Percentiles rank a stretch among this genome's conserved stretches.
phyloP scores from a whole-genome alignment of 1,139 yeast species.

The Nakaseomyces kungkrabaensis region DNA sequence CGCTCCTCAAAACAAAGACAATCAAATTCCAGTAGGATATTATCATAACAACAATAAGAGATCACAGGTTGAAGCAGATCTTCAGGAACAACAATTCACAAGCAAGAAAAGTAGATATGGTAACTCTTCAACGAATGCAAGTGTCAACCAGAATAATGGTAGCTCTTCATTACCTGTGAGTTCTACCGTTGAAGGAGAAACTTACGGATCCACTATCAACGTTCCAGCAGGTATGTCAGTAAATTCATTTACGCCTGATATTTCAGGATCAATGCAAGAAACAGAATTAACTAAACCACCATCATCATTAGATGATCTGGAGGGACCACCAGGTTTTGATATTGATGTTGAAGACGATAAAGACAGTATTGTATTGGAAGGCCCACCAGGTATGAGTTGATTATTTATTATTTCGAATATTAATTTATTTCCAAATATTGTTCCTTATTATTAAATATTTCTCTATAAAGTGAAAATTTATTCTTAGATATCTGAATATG shows the following conservation, averaged over 20 bases:
- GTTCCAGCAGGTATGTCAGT: constrained; percentile 6
- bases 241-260: neutral
- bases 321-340: constrained; percentile 5
- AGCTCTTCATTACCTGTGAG: neutral
- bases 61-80: neutral
- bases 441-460: no score
- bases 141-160: neutral
- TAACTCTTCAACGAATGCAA: neutral
- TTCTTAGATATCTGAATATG: no score
- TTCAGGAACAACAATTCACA: neutral
- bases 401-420: neutral
- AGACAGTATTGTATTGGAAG: neutral
- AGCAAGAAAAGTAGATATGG: neutral
- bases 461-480: no score
- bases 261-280: neutral
- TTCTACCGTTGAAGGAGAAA: neutral
- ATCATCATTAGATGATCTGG: constrained; percentile 3
- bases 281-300: constrained; percentile 3
- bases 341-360: neutral
- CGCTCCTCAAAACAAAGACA: neutral
- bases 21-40: neutral
- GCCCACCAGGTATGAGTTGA: neutral
- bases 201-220: constrained; percentile 9
- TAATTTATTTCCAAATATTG: neutral
- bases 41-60: neutral